Conservation (phyloP, 2,329 filamentous ascomycete species). For the Talaromyces sp. region DNA sequence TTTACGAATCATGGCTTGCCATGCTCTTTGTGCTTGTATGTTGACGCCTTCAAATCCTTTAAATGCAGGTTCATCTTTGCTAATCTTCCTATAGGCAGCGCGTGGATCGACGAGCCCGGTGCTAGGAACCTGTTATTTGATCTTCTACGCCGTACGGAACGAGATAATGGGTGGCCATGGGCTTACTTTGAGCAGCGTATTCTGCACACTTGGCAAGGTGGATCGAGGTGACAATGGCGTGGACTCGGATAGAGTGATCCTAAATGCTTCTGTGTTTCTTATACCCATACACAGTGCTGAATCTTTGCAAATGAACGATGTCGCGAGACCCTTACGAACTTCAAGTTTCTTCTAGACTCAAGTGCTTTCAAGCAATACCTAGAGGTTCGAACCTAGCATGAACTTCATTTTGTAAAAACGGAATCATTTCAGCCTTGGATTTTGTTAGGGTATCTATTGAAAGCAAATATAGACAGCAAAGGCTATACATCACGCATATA, state of each 20-base stretch:
- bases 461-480: no score
- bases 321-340: no score
- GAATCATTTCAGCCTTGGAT: no score
- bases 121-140: conserved; percentile 23
- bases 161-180: conserved; percentile 27
- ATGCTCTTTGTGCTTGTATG: conserved; percentile 38
- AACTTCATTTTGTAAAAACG: no score
- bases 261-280: neutral
- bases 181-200: conserved; percentile 25
- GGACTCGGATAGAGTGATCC: neutral
- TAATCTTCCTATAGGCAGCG: conserved; percentile 22
- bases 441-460: no score
- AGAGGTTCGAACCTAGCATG: no score
- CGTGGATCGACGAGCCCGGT: conserved; percentile 34
- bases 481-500: no score
- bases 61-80: neutral
- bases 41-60: neutral
- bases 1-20: conserved; percentile 36
- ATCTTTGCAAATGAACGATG: no score
- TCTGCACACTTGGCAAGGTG: conserved; percentile 27
- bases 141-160: conserved; percentile 20
- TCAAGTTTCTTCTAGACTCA: no score
- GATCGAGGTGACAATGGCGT: conserved; percentile 16
- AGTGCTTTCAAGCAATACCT: no score
- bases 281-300: neutral